Conservation (phyloP, 768 basidiomycete genomes). For the Tephrocybe sp. region DNA sequence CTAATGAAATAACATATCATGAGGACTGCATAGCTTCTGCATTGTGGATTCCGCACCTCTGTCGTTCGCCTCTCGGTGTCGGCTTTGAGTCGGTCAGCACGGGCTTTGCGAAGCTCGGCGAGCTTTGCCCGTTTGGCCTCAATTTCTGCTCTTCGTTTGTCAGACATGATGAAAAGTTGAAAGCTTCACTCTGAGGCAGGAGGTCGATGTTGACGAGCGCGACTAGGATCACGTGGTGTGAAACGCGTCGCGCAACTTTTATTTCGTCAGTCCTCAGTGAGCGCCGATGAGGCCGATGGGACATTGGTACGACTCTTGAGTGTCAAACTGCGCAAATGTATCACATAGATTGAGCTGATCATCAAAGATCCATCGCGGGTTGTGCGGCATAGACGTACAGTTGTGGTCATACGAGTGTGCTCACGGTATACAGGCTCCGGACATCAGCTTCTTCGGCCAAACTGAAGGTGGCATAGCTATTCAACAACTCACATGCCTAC, state of each 20-base stretch:
- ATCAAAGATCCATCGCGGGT: too few species aligned
- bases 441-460: background rate
- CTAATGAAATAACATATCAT: conserved; percentile 22
- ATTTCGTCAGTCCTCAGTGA: background rate
- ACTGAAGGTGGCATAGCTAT: background rate
- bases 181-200: background rate
- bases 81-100: conserved; percentile 65
- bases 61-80: conserved; percentile 44
- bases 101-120: conserved; percentile 76
- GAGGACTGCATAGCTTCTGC: background rate
- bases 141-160: conserved; percentile 81
- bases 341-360: too few species aligned
- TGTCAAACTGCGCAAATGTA: too few species aligned
- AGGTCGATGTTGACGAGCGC: background rate
- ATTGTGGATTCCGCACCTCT: conserved; percentile 30
- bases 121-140: conserved; percentile 90
- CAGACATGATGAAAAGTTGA: conserved; percentile 39
- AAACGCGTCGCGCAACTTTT: too few species aligned
- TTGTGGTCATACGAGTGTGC: background rate
- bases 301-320: too few species aligned
- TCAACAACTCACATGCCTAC: too few species aligned
- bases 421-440: background rate
- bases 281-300: too few species aligned
- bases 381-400: too few species aligned
- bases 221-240: conserved; percentile 2